phyloP scores from a whole-genome alignment of 805 yeast genomes.

The Saturnispora sekii region DNA sequence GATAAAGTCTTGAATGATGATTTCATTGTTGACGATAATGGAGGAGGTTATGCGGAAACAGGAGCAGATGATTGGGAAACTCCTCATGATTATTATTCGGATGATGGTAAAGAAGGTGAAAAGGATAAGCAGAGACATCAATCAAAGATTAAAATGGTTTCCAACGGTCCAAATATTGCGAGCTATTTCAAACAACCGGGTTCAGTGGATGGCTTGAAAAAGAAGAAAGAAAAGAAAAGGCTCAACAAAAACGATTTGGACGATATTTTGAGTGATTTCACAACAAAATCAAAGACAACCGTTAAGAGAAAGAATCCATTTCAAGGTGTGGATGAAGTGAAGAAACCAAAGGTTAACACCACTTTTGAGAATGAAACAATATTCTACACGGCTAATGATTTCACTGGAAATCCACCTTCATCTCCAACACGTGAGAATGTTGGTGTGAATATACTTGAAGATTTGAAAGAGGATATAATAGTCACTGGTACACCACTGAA shows the following conservation, averaged over 20 bases:
- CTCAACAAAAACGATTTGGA: conserved; percentile 40
- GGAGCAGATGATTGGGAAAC: conserved; percentile 88
- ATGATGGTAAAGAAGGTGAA: conserved; percentile 36
- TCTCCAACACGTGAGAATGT: conserved; percentile 21
- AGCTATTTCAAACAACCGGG: conserved; percentile 34
- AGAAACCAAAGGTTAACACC: conserved; percentile 5
- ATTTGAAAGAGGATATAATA: conserved; percentile 6
- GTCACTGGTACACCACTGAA: conserved; percentile 7
- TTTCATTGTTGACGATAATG: conserved; percentile 89
- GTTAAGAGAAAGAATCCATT: conserved; percentile 21
- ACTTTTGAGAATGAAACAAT: conserved; percentile 16
- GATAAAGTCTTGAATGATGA: conserved; percentile 80
- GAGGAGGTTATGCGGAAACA: conserved; percentile 87
- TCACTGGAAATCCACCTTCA: conserved; percentile 21
- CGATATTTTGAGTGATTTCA: conserved; percentile 56
- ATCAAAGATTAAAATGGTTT: conserved; percentile 24
- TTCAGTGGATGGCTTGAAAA: conserved; percentile 13
- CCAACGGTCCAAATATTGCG: conserved; percentile 9
- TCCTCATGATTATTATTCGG: conserved; percentile 44
- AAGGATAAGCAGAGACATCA: conserved; percentile 21
- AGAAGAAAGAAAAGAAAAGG: conserved; percentile 21
- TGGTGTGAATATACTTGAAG: conserved; percentile 8
- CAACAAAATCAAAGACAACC: conserved; percentile 18
- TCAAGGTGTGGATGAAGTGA: conserved; percentile 15
- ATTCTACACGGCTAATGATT: conserved; percentile 18